Percentiles rank a stretch among this genome's conserved stretches.
phyloP scores from a whole-genome alignment of 2,329 filamentous ascomycete species.

The Chalaropsis thielavioides region DNA sequence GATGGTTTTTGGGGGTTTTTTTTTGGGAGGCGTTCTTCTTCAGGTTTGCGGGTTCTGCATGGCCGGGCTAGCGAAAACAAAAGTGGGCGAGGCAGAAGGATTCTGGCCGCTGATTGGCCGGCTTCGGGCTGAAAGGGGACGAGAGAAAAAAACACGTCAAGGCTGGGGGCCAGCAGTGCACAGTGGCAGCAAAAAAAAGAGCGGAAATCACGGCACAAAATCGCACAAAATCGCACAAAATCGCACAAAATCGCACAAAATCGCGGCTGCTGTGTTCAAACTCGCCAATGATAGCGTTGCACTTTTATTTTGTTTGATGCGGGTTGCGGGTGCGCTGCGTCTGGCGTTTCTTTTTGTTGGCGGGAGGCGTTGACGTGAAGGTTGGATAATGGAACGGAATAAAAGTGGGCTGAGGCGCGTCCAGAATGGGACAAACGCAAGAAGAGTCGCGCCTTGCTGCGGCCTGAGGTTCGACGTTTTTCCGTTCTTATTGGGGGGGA shows the following conservation, averaged over 20 bases:
- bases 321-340: neutral
- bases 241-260: neutral
- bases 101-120: neutral
- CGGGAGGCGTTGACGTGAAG: neutral
- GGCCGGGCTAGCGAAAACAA: neutral
- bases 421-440: neutral
- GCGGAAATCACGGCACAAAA: neutral
- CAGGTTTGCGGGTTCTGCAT: neutral
- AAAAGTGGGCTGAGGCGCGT: conserved; percentile 4
- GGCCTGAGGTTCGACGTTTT: neutral
- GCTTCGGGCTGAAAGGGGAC: neutral
- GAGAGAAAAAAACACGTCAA: neutral
- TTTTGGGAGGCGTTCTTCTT: neutral
- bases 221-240: neutral
- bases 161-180: too few species aligned
- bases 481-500: neutral
- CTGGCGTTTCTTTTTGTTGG: neutral
- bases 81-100: neutral
- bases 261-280: neutral
- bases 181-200: neutral
- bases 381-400: neutral
- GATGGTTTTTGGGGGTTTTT: neutral
- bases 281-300: neutral
- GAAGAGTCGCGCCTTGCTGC: neutral
- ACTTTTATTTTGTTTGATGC: neutral